Base-by-base conservation (phyloP, 169 alveolate species). In the Eimeria tenella region DNA sequence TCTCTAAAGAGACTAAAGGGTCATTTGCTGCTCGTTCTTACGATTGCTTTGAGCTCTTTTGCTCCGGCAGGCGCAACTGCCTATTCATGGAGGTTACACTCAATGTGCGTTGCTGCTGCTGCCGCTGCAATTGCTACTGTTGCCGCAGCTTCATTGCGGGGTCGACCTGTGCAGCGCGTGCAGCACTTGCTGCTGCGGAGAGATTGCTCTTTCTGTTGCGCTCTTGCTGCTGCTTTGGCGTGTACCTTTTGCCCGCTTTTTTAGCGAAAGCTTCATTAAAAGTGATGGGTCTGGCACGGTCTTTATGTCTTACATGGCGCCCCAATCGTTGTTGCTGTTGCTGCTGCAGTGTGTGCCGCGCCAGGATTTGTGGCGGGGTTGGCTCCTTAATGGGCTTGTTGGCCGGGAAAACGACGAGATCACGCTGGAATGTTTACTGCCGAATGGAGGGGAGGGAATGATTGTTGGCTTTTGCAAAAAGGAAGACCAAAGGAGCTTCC, bases 21-120 rank as follows among this genome's bases (percentile, higher is more conserved):
- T 49, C 56, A 5, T 42, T 73, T 11, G 13, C 56, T 21, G 83
- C 83, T 25, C 56, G 52, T 10, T 73, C 83, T 42, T 73, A 25
- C 83, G 23, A 42, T 19, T 7, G 10, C 60, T 73, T 73, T 31
- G 83, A 73, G 56, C 13, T 73, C 52, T 73, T 73, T 23, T 21
- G 60, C 56, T 73, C 83, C 9, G 83, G 83, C n/a, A 21, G 83
- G n/a, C 83, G 83, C 83, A 73, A 73, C 83, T 73, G 83, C 60
- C 10, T 25, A 11, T 73, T 21, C 56, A 73, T 73, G 83, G 55
- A 10, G 10, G 60, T 23, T 23, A 73, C 83, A 6, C 83, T 73
- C n/a, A 11, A 73, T 8, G 83, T 73, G 21, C 83, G 31, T n/a
- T 73, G 83, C 83, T 15, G 83, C 56, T 8, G 60, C 52, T 25